Conservation (phyloP, 495 filamentous ascomycete species). For the Annulohypoxylon stygium region DNA sequence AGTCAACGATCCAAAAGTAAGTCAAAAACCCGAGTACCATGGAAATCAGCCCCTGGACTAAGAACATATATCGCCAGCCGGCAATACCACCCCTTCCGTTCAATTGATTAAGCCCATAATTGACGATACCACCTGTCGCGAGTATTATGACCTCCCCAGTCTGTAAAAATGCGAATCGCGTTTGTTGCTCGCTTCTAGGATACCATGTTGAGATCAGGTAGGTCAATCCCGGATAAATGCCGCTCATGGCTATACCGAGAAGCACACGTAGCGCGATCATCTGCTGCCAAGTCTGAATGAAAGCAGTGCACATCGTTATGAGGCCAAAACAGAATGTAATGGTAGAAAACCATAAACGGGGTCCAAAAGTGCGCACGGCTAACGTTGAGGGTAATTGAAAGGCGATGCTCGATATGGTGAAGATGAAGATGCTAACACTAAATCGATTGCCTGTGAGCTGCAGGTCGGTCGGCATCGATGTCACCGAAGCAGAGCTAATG, state of each 20-base stretch:
- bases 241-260: slow-evolving; percentile 75
- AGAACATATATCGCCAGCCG: slow-evolving; percentile 84
- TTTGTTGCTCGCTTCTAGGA: slow-evolving; percentile 76
- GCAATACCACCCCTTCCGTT: slow-evolving; percentile 70
- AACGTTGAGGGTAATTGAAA: slow-evolving; percentile 83
- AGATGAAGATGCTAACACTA: slow-evolving; percentile 82
- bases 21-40: slow-evolving; percentile 74
- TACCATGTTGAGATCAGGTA: slow-evolving; percentile 83
- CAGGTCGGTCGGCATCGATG: slow-evolving; percentile 77
- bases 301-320: slow-evolving; percentile 79
- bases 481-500: slow-evolving; percentile 81
- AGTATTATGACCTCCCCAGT: slow-evolving; percentile 75
- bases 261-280: slow-evolving; percentile 80
- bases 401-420: slow-evolving; percentile 78
- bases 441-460: slow-evolving; percentile 74
- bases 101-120: slow-evolving; percentile 76
- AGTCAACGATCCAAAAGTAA: slow-evolving; percentile 86
- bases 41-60: slow-evolving; percentile 75
- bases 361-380: slow-evolving; percentile 75
- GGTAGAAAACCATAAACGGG: slow-evolving; percentile 74
- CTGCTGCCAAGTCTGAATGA: slow-evolving; percentile 75
- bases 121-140: slow-evolving; percentile 78
- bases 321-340: slow-evolving; percentile 78
- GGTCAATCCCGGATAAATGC: slow-evolving; percentile 78
- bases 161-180: slow-evolving; percentile 81